A percentile compares a stretch with the other conserved stretches of the same genome.
These are phyloP conservation scores for Aureobasidium vineae DNA, from an alignment of 2,329 filamentous ascomycete species.

Conservation along the genomic window DNA sequence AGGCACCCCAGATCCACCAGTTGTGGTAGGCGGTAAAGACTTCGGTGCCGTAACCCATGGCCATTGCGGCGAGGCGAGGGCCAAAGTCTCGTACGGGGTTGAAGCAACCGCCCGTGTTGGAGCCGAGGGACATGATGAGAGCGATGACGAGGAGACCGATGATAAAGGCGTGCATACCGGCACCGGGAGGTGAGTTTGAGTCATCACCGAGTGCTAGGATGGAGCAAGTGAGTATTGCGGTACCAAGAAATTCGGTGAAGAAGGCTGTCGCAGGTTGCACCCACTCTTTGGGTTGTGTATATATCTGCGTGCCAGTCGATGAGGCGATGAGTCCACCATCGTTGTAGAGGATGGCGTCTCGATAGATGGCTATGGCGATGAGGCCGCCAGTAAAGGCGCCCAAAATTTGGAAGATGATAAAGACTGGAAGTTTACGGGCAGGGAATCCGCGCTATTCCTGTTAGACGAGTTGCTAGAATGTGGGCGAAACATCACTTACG, in stretches of 20 bases:
- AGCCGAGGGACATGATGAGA: constrained; percentile 45
- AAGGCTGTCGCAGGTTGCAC: constrained; percentile 44
- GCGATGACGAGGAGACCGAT: constrained; percentile 46
- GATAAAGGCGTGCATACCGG: constrained; percentile 54
- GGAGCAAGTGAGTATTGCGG: constrained; percentile 42
- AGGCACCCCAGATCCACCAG: constrained; percentile 52
- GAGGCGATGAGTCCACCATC: constrained; percentile 42
- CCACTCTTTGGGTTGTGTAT: constrained; percentile 35
- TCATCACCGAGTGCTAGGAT: constrained; percentile 42
- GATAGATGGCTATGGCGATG: constrained; percentile 48
- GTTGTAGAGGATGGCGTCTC: constrained; percentile 39
- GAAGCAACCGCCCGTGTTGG: constrained; percentile 50
- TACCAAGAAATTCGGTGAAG: constrained; percentile 43
- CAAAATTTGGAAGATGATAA: constrained; percentile 54
- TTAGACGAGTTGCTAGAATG: background rate
- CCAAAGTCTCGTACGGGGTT: constrained; percentile 55
- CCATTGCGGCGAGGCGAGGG: constrained; percentile 48
- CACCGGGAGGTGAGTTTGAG: constrained; percentile 40
- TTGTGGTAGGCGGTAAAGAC: constrained; percentile 38
- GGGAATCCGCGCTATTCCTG: constrained; percentile 49
- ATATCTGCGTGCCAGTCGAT: constrained; percentile 33
- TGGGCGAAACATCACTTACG: background rate
- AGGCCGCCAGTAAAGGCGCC: constrained; percentile 53
- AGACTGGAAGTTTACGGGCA: constrained; percentile 50
- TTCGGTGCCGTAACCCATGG: constrained; percentile 46